Evolutionary conservation across 441 rosid genomes (phyloP).

Genomic region (Eutrema salsugineum): DNA sequence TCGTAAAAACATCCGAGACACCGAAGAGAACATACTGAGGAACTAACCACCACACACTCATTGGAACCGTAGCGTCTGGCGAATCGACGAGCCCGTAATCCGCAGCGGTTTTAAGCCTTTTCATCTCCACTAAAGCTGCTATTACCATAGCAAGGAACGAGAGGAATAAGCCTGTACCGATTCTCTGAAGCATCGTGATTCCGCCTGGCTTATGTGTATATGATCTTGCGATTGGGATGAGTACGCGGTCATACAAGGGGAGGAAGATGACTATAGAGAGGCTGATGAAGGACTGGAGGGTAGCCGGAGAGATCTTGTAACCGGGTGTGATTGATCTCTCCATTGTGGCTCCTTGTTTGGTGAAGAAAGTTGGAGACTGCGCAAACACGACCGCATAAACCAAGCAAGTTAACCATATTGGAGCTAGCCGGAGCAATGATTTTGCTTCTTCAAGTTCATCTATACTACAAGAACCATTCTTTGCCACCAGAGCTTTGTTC

Average conservation of each 20-base stretch:
- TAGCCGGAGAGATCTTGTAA: conserved; percentile 53
- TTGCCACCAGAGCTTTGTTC: conserved; percentile 53
- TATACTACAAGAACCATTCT: conserved; percentile 47
- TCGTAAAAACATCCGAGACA: conserved; percentile 45
- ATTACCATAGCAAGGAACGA: conserved; percentile 45
- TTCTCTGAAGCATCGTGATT: conserved; percentile 69
- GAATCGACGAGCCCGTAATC: conserved; percentile 39
- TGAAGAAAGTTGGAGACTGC: conserved; percentile 61
- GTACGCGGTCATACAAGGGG: conserved; percentile 56
- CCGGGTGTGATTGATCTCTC: conserved; percentile 46
- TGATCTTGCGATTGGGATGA: conserved; percentile 54
- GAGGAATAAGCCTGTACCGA: conserved; percentile 52
- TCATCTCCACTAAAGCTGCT: conserved; percentile 52
- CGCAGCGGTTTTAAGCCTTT: conserved; percentile 49
- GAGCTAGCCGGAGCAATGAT: conserved; percentile 51
- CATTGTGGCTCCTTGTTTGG: conserved; percentile 76
- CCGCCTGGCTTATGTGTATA: conserved; percentile 53
- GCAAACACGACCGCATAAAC: conserved; percentile 51
- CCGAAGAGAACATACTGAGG: conserved; percentile 60
- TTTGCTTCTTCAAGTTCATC: conserved; percentile 66
- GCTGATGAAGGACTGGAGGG: conserved; percentile 54
- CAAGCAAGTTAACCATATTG: conserved; percentile 59
- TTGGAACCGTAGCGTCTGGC: conserved; percentile 54
- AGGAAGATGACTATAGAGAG: conserved; percentile 42
- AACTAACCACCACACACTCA: conserved; percentile 72